Percentiles rank a stretch among this genome's conserved stretches.
Conservation (phyloP, 192 early-diverging fungal species). For the Endogone sp. region DNA sequence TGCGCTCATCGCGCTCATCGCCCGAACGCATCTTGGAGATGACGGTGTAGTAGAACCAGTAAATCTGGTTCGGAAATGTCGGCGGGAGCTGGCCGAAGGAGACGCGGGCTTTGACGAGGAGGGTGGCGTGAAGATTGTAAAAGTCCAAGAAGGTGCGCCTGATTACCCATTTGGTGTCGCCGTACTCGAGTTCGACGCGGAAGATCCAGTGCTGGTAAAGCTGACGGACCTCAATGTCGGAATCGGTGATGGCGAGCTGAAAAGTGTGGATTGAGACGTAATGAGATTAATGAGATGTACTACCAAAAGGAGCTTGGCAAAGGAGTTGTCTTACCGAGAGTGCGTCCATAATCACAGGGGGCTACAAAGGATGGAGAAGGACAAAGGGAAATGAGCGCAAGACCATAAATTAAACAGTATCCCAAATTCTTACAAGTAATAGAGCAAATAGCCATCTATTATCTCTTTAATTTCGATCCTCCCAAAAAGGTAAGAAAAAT, state of each 20-base stretch:
- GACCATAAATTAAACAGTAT: background rate
- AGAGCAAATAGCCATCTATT: no score
- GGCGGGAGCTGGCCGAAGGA: slow-evolving; percentile 31
- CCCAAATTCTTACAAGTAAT: no score
- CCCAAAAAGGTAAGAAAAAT: background rate
- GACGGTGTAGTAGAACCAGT: slow-evolving; percentile 13
- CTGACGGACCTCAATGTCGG: slow-evolving; percentile 20
- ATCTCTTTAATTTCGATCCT: no score
- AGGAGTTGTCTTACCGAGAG: slow-evolving; percentile 16
- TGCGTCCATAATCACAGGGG: slow-evolving; percentile 30
- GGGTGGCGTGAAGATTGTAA: slow-evolving; percentile 55
- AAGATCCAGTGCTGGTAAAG: slow-evolving; percentile 48
- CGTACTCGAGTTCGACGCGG: slow-evolving; percentile 73
- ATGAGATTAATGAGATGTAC: background rate
- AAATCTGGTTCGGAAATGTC: slow-evolving; percentile 24
- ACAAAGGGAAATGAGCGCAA: no score
- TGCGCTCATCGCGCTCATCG: slow-evolving; percentile 16
- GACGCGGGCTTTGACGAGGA: slow-evolving; percentile 37
- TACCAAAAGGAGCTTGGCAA: background rate
- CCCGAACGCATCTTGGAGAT: slow-evolving; percentile 16
- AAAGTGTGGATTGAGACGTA: no score
- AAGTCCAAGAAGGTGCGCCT: slow-evolving; percentile 62
- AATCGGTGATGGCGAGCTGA: slow-evolving; percentile 50
- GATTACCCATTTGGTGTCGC: slow-evolving; percentile 77
- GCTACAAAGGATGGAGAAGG: no score